These are phyloP conservation scores for Hygrophila difformis DNA, from an alignment of 257 asterid species.

Conservation along the genomic window DNA sequence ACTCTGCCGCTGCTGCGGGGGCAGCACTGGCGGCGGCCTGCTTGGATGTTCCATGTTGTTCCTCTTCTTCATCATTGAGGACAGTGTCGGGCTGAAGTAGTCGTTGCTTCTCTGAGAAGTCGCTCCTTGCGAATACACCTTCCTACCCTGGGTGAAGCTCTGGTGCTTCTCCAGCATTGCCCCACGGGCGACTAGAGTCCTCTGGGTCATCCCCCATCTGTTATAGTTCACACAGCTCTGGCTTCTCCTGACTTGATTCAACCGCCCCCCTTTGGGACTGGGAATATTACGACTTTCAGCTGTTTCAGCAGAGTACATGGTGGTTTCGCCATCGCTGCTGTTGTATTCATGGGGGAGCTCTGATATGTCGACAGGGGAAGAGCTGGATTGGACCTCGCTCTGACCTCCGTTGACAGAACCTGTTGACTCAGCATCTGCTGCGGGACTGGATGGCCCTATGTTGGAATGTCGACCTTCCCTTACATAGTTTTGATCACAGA, in stretches of 20 bases:
- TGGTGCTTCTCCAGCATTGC: constrained; percentile 58
- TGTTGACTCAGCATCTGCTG: constrained; percentile 63
- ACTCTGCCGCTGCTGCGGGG: too few relatives aligned
- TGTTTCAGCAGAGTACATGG: constrained; percentile 98
- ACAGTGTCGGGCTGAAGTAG: constrained; percentile 81
- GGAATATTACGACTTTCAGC: constrained; percentile 87
- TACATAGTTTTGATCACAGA: constrained; percentile 32
- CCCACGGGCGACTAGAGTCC: constrained; percentile 45
- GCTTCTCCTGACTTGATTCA: constrained; percentile 73
- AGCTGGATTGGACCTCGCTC: constrained; percentile 55
- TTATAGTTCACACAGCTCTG: constrained; percentile 82
- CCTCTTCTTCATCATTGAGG: constrained; percentile 89
- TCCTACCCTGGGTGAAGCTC: constrained; percentile 55
- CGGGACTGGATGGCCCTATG: constrained; percentile 23
- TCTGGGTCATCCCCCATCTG: constrained; percentile 70
- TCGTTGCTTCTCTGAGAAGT: constrained; percentile 82
- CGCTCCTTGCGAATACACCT: constrained; percentile 76
- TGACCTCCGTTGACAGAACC: constrained; percentile 78
- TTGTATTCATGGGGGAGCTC: constrained; percentile 45
- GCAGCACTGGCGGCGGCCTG: too few relatives aligned
- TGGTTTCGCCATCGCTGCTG: constrained; percentile 96
- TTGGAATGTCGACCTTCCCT: constrained; percentile 15
- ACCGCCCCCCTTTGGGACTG: constrained; percentile 60
- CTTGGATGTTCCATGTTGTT: constrained; percentile 39
- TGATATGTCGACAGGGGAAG: constrained; percentile 39